Conservation (phyloP, 768 basidiomycete species). For the Trametes maxima region DNA sequence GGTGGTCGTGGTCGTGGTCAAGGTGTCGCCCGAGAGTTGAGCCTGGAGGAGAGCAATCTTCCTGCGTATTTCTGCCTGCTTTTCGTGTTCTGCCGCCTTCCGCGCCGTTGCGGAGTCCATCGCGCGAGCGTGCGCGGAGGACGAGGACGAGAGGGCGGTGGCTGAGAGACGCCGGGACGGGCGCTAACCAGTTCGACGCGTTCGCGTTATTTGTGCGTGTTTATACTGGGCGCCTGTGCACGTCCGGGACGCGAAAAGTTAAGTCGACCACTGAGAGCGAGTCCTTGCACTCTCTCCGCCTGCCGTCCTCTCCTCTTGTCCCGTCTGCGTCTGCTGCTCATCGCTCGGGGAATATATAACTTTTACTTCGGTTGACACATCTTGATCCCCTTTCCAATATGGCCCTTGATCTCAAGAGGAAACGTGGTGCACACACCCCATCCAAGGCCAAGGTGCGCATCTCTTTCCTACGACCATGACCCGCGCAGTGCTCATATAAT, state of each 20-base stretch:
- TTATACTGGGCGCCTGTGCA: neutral
- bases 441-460: slow-evolving; percentile 1
- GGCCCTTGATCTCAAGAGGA: slow-evolving; percentile 5
- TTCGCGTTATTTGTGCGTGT: slow-evolving; percentile 13
- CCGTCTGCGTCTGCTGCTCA: neutral
- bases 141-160: neutral
- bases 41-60: slow-evolving; percentile 61
- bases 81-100: slow-evolving; percentile 21
- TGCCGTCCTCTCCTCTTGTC: neutral
- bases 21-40: slow-evolving; percentile 45
- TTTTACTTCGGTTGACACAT: neutral
- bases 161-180: neutral
- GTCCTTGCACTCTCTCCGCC: no score
- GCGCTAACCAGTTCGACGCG: slow-evolving; percentile 6
- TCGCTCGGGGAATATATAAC: neutral
- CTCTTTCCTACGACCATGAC: neutral
- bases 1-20: slow-evolving; percentile 6
- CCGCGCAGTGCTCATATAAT: neutral
- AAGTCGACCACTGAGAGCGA: no score
- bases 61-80: slow-evolving; percentile 51
- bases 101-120: slow-evolving; percentile 24
- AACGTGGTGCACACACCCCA: neutral
- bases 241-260: no score
- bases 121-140: neutral
- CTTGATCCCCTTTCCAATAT: neutral